Evolutionary conservation across 352 stramenopile species (phyloP).

Genomic region (Phytopythium vexans): DNA sequence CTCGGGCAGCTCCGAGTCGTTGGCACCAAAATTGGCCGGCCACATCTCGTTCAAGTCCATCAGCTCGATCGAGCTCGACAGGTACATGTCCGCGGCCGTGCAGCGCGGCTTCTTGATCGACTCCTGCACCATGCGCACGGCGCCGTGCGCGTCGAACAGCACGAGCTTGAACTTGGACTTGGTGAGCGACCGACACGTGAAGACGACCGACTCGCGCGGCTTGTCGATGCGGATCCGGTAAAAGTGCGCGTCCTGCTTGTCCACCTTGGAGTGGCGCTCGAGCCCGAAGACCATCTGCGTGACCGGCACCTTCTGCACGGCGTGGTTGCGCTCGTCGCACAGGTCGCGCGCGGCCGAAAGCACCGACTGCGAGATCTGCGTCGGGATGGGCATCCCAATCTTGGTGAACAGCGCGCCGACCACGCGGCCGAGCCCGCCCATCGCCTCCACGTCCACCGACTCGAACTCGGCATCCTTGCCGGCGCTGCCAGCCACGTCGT

Average conservation of each 20-base stretch:
- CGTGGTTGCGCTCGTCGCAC: constrained; percentile 73
- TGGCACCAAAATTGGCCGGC: constrained; percentile 45
- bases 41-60: constrained; percentile 86
- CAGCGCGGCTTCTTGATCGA: constrained; percentile 71
- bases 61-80: constrained; percentile 81
- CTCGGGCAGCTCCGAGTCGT: constrained; percentile 72
- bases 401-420: constrained; percentile 87
- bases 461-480: constrained; percentile 82
- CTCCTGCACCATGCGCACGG: constrained; percentile 83
- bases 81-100: constrained; percentile 87
- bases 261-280: constrained; percentile 70
- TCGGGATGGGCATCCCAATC: constrained; percentile 87
- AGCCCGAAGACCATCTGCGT: constrained; percentile 67
- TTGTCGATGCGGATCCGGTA: constrained; percentile 76
- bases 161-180: constrained; percentile 91
- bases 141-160: constrained; percentile 76
- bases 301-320: constrained; percentile 49
- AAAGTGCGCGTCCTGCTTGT: constrained; percentile 89
- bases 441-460: constrained; percentile 79
- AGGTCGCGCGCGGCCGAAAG: constrained; percentile 74
- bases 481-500: constrained; percentile 69
- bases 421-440: constrained; percentile 80
- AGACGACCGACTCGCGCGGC: constrained; percentile 70
- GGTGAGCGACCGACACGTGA: constrained; percentile 75
- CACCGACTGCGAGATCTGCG: constrained; percentile 84